Percentiles rank a stretch among this genome's conserved stretches.
These are phyloP conservation scores for Apophysomyces trapeziformis DNA, from an alignment of 371 early-diverging fungal species.

Conservation along the genomic window DNA sequence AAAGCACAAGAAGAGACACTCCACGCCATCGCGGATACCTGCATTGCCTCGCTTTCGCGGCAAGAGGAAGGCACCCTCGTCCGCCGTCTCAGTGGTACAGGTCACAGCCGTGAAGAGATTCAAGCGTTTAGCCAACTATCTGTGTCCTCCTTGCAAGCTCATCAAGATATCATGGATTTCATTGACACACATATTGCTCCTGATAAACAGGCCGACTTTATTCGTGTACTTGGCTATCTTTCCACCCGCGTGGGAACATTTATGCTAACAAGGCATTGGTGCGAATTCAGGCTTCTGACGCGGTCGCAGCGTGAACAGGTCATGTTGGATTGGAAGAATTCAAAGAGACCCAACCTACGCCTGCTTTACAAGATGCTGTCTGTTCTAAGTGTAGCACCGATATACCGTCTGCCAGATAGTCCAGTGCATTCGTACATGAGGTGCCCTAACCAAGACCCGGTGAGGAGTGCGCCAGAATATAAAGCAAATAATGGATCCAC, in stretches of 20 bases:
- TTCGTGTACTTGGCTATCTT: neutral
- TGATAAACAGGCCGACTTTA: slow-evolving; percentile 1
- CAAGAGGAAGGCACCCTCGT: slow-evolving; percentile 39
- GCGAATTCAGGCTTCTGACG: slow-evolving; percentile 36
- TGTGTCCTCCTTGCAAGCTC: neutral
- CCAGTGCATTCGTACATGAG: slow-evolving; percentile 8
- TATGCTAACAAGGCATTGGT: slow-evolving; percentile 39
- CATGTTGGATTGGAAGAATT: slow-evolving; percentile 25
- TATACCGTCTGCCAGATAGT: neutral
- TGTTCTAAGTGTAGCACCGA: neutral
- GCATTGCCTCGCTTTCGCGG: slow-evolving; percentile 42
- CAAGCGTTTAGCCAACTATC: slow-evolving; percentile 13
- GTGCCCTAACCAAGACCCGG: slow-evolving; percentile 7
- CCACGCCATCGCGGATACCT: slow-evolving; percentile 50
- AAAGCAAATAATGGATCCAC: neutral
- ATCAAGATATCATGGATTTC: neutral
- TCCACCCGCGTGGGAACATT: slow-evolving; percentile 35
- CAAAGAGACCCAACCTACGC: neutral
- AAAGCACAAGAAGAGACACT: slow-evolving; percentile 47
- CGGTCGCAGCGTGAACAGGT: slow-evolving; percentile 38
- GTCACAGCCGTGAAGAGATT: slow-evolving; percentile 13
- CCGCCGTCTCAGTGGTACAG: slow-evolving; percentile 12
- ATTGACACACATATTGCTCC: neutral
- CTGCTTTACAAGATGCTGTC: neutral
- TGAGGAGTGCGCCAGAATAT: neutral